A percentile compares a stretch with the other conserved stretches of the same genome.
Conservation (phyloP, 2,329 filamentous ascomycete species). For the Mycosphaerella sp. region DNA sequence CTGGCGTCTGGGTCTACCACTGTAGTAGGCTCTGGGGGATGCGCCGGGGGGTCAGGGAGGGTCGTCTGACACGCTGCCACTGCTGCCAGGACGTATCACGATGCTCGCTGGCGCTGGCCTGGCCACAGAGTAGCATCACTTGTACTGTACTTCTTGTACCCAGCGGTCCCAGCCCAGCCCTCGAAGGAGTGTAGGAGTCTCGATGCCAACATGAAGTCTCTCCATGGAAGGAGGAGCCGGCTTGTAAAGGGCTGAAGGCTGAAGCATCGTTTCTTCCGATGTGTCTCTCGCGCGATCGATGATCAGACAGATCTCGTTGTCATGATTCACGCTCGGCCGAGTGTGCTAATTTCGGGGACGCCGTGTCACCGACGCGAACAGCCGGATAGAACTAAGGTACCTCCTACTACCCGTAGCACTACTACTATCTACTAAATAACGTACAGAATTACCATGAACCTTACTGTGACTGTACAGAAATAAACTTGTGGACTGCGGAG, state of each 20-base stretch:
- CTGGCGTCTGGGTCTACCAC: too few species aligned
- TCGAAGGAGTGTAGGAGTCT: background rate
- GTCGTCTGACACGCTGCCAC: constrained; percentile 13
- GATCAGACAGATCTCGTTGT: background rate
- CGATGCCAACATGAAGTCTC: background rate
- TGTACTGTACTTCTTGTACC: background rate
- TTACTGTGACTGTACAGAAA: too few species aligned
- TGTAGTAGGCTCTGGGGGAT: too few species aligned
- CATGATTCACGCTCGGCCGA: background rate
- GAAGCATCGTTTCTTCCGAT: background rate
- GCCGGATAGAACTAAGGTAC: background rate
- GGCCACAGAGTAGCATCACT: background rate
- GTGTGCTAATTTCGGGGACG: background rate
- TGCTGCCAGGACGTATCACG: background rate
- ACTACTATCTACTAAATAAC: too few species aligned
- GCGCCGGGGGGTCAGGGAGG: background rate
- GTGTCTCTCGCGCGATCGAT: background rate
- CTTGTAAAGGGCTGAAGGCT: background rate
- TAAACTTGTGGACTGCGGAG: too few species aligned
- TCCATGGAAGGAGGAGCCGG: background rate
- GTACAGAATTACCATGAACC: too few species aligned
- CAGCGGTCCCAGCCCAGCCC: background rate
- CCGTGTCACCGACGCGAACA: background rate
- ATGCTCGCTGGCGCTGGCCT: background rate
- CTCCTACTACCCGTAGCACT: too few species aligned